Evolutionary conservation across 2,329 filamentous ascomycete species (phyloP), one percentile per base, ranked within the genome.

Genomic region (Penicillium polonicum): DNA sequence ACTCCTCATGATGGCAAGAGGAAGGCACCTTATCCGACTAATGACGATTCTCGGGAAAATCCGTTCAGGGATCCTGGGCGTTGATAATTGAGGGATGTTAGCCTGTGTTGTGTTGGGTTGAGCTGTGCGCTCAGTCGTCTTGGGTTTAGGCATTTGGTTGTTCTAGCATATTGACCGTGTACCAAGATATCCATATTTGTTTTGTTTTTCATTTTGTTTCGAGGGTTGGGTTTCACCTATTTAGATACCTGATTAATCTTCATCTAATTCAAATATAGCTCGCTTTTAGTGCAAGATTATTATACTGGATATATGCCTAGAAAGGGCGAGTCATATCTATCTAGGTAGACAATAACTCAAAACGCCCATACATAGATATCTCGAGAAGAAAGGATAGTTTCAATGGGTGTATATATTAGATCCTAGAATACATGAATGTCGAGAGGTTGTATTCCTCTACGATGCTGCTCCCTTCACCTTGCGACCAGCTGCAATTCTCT

Each of bases 401-500:
- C 17, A 57, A 52, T 21, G 33, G 52, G 44, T 56, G 55, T 50
- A 48, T 48, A 49, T 53, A 48, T 35, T 38, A 43, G 46, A 13
- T 53, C 42, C 46, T 58, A 58, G 23, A 52, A 43, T 55, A 61
- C 53, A 44, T 21, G 42, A 25, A 43, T 27, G 19, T 5, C 38
- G 19, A 48, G 27, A 19, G 4, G 19, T 13, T 31, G 7, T 17
- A 15, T 27, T 52, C 36, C 29, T 46, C 35, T 61, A 65, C 43
- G 54, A 44, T 6, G 51, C 31, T 2, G 42, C 41, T 51, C 54
- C 70, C 51, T 59, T 68, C 29, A 67, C 65, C 62, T 71, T 76
- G 64, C 69, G 69, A 15, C 62, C 60, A 41, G 67, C 60, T 7
- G 74, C 59, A 23, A 79, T 46, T 45, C 81, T 83, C 76, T 86